A percentile compares a stretch with the other conserved stretches of the same genome.
Evolutionary conservation across 108 stramenopile genomes (phyloP).

Genomic region (Cylindrotheca closterium): DNA sequence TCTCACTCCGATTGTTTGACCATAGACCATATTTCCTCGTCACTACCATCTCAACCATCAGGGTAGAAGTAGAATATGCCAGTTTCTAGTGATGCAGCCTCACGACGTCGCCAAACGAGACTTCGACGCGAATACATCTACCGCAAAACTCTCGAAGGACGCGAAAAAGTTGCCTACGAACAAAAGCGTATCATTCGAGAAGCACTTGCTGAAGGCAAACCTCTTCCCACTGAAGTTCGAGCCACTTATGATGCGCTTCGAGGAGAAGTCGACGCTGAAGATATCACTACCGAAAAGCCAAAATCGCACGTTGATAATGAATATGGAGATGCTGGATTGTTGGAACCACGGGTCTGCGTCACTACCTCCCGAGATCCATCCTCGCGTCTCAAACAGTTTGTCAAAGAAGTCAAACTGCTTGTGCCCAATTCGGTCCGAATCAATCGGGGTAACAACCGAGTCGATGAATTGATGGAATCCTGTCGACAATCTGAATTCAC

Average conservation of each 20-base stretch:
- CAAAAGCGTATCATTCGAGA: constrained; percentile 87
- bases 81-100: constrained; percentile 57
- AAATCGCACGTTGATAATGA: constrained; percentile 92
- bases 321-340: constrained; percentile 91
- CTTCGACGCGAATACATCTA: constrained; percentile 97
- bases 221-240: constrained; percentile 92
- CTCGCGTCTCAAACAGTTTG: constrained; percentile 95
- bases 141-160: constrained; percentile 86
- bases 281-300: constrained; percentile 57
- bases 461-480: constrained; percentile 90
- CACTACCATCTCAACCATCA: no score
- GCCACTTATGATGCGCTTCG: constrained; percentile 78
- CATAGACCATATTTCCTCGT: no score
- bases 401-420: constrained; percentile 95
- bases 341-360: constrained; percentile 94
- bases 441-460: constrained; percentile 94
- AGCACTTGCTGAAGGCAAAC: constrained; percentile 85
- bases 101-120: constrained; percentile 91
- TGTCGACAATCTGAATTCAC: constrained; percentile 92
- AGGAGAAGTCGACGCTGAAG: constrained; percentile 79
- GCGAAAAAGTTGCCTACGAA: constrained; percentile 80
- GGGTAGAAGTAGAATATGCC: no score
- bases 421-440: constrained; percentile 94
- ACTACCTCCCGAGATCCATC: constrained; percentile 95
- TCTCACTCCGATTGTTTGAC: not conserved